phyloP scores from a whole-genome alignment of 257 asterid genomes.

The Verbascum thapsus region DNA sequence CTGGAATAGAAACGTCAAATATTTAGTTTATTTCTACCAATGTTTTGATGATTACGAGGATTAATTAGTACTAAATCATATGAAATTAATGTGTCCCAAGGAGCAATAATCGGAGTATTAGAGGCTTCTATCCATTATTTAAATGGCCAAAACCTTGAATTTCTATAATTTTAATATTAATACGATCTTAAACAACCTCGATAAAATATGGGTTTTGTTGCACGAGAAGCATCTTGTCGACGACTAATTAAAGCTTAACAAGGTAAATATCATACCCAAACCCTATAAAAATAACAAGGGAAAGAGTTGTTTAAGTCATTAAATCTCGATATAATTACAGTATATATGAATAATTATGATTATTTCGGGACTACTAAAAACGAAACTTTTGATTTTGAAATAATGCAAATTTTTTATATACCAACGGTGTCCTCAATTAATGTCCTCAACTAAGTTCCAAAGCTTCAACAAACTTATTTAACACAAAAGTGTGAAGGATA shows the following conservation, averaged over 20 bases:
- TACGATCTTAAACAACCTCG: conserved; percentile 36
- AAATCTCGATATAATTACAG: too few species aligned
- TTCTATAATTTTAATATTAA: conserved; percentile 29
- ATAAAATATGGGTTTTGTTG: conserved; percentile 34
- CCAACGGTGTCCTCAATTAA: conserved; percentile 23
- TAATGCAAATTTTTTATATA: too few species aligned
- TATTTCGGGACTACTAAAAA: too few species aligned
- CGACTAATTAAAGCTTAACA: conserved; percentile 23
- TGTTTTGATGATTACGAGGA: conserved; percentile 43
- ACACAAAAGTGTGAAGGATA: conserved; percentile 35
- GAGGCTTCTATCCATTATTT: conserved; percentile 63
- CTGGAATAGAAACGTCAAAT: conserved; percentile 83
- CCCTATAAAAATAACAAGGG: too few species aligned
- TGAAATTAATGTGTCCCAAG: conserved; percentile 81
- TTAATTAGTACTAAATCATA: conserved; percentile 43
- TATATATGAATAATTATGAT: too few species aligned
- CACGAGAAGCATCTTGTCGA: conserved; percentile 47
- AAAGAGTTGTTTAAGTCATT: too few species aligned
- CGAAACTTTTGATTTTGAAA: too few species aligned
- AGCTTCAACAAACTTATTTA: conserved; percentile 52
- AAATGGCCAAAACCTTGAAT: conserved; percentile 44
- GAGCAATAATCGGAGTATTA: conserved; percentile 44
- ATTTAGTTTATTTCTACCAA: conserved; percentile 45
- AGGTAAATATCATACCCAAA: conserved; percentile 26
- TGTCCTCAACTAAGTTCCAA: conserved; percentile 42